Conservation (phyloP, 1,284 basidiomycete genomes). For the Apiotrichum mycotoxinovorans region DNA sequence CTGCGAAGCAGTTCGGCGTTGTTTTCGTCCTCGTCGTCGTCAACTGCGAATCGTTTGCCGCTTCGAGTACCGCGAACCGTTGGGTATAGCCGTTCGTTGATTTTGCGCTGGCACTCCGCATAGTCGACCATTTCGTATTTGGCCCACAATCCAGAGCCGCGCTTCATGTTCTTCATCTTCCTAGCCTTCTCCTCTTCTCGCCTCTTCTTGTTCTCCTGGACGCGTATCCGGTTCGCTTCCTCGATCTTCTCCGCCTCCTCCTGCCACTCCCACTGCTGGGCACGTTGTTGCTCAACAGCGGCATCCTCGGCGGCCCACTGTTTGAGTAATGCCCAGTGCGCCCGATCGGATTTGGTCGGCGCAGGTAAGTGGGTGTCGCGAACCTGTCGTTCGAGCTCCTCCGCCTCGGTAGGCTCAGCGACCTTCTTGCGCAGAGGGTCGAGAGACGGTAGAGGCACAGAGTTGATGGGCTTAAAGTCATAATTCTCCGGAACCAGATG, state of each 20-base stretch:
- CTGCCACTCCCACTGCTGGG: constrained; percentile 27
- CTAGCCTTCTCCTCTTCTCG: constrained; percentile 28
- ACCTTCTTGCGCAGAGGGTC: constrained; percentile 19
- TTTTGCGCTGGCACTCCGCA: constrained; percentile 28
- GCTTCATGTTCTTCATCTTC: constrained; percentile 31
- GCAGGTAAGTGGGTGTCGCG: constrained; percentile 7
- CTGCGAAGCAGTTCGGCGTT: constrained; percentile 1
- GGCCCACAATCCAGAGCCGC: constrained; percentile 39
- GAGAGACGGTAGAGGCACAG: constrained; percentile 23
- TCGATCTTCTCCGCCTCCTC: constrained; percentile 19
- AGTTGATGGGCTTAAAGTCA: constrained; percentile 15
- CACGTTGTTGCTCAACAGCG: constrained; percentile 28
- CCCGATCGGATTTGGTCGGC: constrained; percentile 20
- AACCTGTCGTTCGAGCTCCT: constrained; percentile 1
- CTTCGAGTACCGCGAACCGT: constrained; percentile 39
- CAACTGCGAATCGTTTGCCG: constrained; percentile 16
- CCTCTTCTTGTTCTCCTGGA: constrained; percentile 5
- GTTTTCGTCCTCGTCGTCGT: constrained; percentile 1
- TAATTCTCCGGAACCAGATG: constrained; percentile 35
- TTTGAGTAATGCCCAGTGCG: background rate
- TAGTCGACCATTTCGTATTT: constrained; percentile 33
- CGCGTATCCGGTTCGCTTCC: constrained; percentile 14
- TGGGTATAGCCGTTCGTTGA: constrained; percentile 19
- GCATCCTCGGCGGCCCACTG: constrained; percentile 13
- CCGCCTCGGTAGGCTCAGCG: background rate